Conservation (phyloP, 148 eudicot species). For the Gaultheria prostrata region DNA sequence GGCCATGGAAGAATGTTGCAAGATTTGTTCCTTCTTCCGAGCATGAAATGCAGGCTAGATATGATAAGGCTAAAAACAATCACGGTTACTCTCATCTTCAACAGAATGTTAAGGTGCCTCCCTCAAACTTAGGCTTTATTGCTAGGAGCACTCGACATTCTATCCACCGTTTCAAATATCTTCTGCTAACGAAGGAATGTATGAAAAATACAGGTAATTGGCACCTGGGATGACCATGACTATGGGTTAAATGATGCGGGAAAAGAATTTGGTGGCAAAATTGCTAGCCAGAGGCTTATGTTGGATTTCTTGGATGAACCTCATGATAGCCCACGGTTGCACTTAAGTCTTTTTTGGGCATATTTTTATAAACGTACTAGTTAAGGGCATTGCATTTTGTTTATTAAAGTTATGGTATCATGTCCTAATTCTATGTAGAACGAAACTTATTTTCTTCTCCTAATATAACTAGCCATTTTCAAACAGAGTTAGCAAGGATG, state of each 20-base stretch:
- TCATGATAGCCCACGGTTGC: slow-evolving; percentile 56
- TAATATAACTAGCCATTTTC: background rate
- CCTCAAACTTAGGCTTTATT: slow-evolving; percentile 7
- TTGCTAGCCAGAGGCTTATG: slow-evolving; percentile 55
- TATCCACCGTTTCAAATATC: slow-evolving; percentile 1
- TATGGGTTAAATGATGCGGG: slow-evolving; percentile 82
- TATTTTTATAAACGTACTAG: background rate
- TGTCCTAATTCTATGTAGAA: background rate
- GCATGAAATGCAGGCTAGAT: slow-evolving; percentile 54
- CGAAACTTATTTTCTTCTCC: background rate
- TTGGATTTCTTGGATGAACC: slow-evolving; percentile 79
- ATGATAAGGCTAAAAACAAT: slow-evolving; percentile 42
- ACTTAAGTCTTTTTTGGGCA: background rate
- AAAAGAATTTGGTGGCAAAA: slow-evolving; percentile 53
- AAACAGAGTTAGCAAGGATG: background rate
- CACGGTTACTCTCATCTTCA: slow-evolving; percentile 45
- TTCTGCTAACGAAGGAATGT: background rate
- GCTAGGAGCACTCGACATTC: background rate
- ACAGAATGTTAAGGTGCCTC: slow-evolving; percentile 42
- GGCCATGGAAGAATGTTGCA: slow-evolving; percentile 70
- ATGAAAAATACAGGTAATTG: slow-evolving; percentile 45
- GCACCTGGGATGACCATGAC: slow-evolving; percentile 89
- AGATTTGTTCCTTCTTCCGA: slow-evolving; percentile 59
- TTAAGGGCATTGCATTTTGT: background rate
- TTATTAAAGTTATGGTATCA: background rate